These are phyloP conservation scores for Chrysopogon serrulatus DNA, from an alignment of 176 grass and related monocot species.

Conservation along the genomic window DNA sequence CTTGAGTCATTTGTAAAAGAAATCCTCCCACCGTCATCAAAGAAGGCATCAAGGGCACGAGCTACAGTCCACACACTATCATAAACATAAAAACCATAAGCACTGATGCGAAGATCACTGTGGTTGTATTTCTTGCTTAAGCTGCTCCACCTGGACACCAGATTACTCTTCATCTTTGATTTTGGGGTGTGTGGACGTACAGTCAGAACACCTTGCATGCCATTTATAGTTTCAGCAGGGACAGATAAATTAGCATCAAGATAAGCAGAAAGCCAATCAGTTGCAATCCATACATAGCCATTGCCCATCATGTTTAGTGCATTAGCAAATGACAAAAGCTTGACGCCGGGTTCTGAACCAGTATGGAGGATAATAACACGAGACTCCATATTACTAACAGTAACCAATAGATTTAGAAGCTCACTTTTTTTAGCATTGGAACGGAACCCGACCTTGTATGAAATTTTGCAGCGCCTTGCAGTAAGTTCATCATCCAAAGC, in stretches of 20 bases:
- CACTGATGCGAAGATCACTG: constrained; percentile 41
- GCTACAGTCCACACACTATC: constrained; percentile 89
- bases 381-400: constrained; percentile 71
- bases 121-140: constrained; percentile 58
- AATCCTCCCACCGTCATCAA: constrained; percentile 67
- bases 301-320: constrained; percentile 73
- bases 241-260: constrained; percentile 64
- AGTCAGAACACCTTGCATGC: constrained; percentile 85
- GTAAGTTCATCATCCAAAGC: constrained; percentile 71
- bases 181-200: constrained; percentile 62
- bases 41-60: constrained; percentile 69
- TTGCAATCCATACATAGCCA: constrained; percentile 95
- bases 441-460: constrained; percentile 52
- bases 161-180: constrained; percentile 63
- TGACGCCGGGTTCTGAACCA: constrained; percentile 26
- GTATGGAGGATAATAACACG: constrained; percentile 80
- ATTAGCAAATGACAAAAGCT: constrained; percentile 59
- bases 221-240: constrained; percentile 53
- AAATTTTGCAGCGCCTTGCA: constrained; percentile 64
- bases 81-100: constrained; percentile 79
- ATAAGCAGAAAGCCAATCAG: constrained; percentile 76
- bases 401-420: constrained; percentile 57
- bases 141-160: constrained; percentile 70
- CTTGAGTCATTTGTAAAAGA: constrained; percentile 75
- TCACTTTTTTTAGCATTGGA: constrained; percentile 44